Percentiles rank a stretch among this genome's conserved stretches.
These are phyloP conservation scores for Aspergillus fructus DNA, from an alignment of 2,329 filamentous ascomycete genomes.

Conservation along the genomic window DNA sequence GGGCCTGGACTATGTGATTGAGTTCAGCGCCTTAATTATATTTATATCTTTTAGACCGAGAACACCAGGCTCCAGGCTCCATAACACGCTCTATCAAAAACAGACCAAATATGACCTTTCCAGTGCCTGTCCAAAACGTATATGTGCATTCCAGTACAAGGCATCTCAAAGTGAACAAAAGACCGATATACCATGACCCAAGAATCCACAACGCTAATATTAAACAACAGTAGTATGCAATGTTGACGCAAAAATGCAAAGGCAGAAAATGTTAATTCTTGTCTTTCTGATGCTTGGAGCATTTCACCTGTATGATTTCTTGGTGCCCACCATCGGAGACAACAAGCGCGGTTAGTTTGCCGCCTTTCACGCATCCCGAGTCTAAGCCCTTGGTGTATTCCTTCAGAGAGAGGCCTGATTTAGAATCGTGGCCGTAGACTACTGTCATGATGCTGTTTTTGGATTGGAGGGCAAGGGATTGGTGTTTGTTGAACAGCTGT, in stretches of 20 bases:
- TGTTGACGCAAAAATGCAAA: background rate
- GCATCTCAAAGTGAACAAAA: background rate
- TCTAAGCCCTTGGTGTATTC: slow-evolving; percentile 83
- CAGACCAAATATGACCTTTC: too few species aligned
- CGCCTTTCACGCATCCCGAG: slow-evolving; percentile 75
- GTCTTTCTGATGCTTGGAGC: slow-evolving; percentile 29
- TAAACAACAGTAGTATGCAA: background rate
- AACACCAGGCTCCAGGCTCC: too few species aligned
- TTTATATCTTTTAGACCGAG: too few species aligned
- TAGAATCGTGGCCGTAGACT: slow-evolving; percentile 85
- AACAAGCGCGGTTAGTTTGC: slow-evolving; percentile 72
- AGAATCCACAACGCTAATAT: background rate
- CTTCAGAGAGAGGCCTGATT: slow-evolving; percentile 64
- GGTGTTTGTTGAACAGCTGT: slow-evolving; percentile 54
- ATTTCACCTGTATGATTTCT: slow-evolving; percentile 44
- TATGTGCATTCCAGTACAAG: too few species aligned
- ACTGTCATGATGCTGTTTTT: slow-evolving; percentile 59
- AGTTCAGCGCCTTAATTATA: too few species aligned
- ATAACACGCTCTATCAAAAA: too few species aligned
- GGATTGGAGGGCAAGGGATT: slow-evolving; percentile 29
- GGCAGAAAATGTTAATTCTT: background rate
- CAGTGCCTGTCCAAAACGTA: too few species aligned
- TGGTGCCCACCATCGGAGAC: slow-evolving; percentile 58
- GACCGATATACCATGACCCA: background rate
- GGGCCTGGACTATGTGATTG: background rate